Evolutionary conservation across 2,329 filamentous ascomycete genomes (phyloP), one percentile per base, ranked within the genome.

Genomic region (Fusarium sp.): DNA sequence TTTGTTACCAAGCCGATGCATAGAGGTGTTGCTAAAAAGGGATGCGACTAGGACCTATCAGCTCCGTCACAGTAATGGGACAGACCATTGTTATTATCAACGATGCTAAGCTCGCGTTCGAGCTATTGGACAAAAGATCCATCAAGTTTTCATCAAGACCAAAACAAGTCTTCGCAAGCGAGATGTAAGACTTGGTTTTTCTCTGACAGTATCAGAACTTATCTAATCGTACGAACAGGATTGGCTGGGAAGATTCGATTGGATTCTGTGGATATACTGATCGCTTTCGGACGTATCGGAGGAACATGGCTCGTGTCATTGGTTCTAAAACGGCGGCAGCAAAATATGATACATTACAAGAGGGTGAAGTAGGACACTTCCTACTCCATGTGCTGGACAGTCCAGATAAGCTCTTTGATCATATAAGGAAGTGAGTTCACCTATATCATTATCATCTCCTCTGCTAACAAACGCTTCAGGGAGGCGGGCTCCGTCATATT

Each of bases 291-390:
- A 75, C 74, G 4, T 79, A 84, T 46, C 83, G 85, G 13, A 87
- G 83, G 70, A 78, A 82, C 11, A 78, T 84, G 40, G 76, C 78
- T 26, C 77, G 79, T n/a, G 76, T 82, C 14, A 75, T 87, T 7
- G 85, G 85, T 1, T 81, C 83, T 1, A 82, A 81, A 36, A 57
- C 67, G 0, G 67, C 77, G 0, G 78, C 82, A 1, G 62, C 79
- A 2, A 78, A 80, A 21, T 85, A 82, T 59, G 73, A 82, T 36
- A 33, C 60, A 0, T 36, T 84, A 1, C 82, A 86, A 59, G 82
- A 86, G 42, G 71, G 74, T 2, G 84, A 87, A 58, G 64, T 68
- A 8, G 58, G 55, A 1, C 69, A 69, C 21, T 72, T 72, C n/a
- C 22, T 72, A 1, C 19, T 70, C 1, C 64, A 70, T n/a, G 4